These are phyloP conservation scores for Phtheirospermum japonicum DNA, from an alignment of 257 asterid species.

Conservation along the genomic window DNA sequence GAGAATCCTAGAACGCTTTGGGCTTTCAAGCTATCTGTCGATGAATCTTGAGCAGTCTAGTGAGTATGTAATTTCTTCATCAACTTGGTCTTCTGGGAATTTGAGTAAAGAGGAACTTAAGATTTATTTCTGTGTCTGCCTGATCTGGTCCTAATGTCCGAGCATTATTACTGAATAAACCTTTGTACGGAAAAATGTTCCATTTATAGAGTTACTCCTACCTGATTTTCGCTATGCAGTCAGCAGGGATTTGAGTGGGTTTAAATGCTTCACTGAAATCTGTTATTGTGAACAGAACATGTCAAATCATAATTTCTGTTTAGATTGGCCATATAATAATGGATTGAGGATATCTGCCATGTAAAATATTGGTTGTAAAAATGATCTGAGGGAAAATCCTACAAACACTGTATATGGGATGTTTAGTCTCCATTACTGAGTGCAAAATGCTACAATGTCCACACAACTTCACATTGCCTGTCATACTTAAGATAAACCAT, in stretches of 20 bases:
- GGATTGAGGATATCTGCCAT: conserved; percentile 14
- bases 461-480: not conserved
- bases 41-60: conserved; percentile 74
- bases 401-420: not conserved
- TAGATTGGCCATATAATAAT: conserved; percentile 15
- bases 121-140: conserved; percentile 15
- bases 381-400: conserved; percentile 3
- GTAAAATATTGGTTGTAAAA: not conserved
- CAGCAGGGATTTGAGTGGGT: conserved; percentile 10
- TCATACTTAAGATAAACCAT: not conserved
- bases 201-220: conserved; percentile 7
- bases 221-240: conserved; percentile 16
- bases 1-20: conserved; percentile 91
- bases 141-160: conserved; percentile 16
- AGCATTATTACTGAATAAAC: conserved; percentile 11
- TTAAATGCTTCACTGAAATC: conserved; percentile 9
- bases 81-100: conserved; percentile 31
- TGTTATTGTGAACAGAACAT: conserved; percentile 4
- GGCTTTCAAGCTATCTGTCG: conserved; percentile 66
- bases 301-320: not conserved
- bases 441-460: conserved; percentile 1
- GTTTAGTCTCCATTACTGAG: conserved; percentile 9
- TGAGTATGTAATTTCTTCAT: conserved; percentile 71
- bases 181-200: conserved; percentile 13
- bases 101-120: conserved; percentile 1